Evolutionary conservation across 345 rosid species (phyloP).

Genomic region (Camelina sativa): DNA sequence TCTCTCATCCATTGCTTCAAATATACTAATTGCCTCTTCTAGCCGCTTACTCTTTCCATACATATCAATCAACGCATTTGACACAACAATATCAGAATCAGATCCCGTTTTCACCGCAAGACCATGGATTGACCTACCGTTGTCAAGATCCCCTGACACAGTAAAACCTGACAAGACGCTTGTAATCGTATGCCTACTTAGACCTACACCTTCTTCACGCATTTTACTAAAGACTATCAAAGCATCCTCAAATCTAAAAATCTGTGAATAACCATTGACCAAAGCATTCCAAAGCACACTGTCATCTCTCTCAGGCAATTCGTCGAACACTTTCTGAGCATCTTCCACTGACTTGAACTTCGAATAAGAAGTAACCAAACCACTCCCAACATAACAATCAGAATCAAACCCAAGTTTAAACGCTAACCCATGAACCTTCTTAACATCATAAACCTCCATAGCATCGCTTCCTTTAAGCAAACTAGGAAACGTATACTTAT

Average conservation of each 20-base stretch:
- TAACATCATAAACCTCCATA: conserved; percentile 51
- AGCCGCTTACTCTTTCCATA: conserved; percentile 64
- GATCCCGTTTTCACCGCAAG: conserved; percentile 53
- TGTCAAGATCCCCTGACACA: conserved; percentile 47
- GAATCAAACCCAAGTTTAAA: conserved; percentile 60
- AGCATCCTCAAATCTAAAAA: conserved; percentile 52
- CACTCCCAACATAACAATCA: conserved; percentile 60
- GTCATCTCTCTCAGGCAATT: conserved; percentile 56
- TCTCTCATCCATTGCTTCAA: conserved; percentile 52
- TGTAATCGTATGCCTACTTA: conserved; percentile 54
- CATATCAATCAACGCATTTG: conserved; percentile 71
- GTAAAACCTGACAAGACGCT: conserved; percentile 59
- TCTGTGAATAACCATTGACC: conserved; percentile 62
- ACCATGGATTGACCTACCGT: conserved; percentile 57
- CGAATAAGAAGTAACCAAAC: conserved; percentile 50
- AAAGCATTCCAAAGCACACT: conserved; percentile 72
- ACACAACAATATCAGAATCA: conserved; percentile 46
- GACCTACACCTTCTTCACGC: conserved; percentile 47
- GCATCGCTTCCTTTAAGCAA: conserved; percentile 59
- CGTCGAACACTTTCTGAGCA: conserved; percentile 62
- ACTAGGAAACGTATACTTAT: conserved; percentile 66
- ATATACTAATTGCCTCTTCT: conserved; percentile 51
- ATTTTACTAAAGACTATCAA: conserved; percentile 49
- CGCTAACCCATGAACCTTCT: conserved; percentile 58
- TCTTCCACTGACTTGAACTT: conserved; percentile 49